phyloP scores from a whole-genome alignment of 108 stramenopile species.

The Pseudonitzschia pungens region DNA sequence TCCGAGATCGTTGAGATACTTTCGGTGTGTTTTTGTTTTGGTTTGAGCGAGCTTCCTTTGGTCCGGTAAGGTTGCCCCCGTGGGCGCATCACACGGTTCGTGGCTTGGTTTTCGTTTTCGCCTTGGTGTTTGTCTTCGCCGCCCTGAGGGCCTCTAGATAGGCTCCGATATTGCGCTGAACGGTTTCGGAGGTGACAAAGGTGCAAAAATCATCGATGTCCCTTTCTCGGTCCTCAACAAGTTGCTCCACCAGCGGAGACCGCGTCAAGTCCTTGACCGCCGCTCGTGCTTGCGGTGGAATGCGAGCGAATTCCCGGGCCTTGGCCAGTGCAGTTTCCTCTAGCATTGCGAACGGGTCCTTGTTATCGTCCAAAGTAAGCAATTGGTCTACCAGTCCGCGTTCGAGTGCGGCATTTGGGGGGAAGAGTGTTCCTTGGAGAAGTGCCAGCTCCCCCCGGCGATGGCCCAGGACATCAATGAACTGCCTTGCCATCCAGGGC shows the following conservation, averaged over 20 bases:
- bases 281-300: constrained; percentile 57
- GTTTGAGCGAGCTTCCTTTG: too few species aligned
- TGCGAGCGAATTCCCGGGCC: constrained; percentile 45
- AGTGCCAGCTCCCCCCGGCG: constrained; percentile 76
- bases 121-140: too few species aligned
- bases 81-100: too few species aligned
- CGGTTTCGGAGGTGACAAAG: constrained; percentile 61
- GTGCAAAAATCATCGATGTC: constrained; percentile 64
- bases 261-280: constrained; percentile 68
- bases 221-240: constrained; percentile 49
- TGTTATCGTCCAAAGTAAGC: constrained; percentile 18
- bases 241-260: constrained; percentile 39
- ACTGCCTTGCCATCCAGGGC: constrained; percentile 26
- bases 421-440: constrained; percentile 64
- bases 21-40: too few species aligned
- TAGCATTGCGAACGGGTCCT: constrained; percentile 15
- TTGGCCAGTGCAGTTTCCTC: constrained; percentile 36
- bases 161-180: constrained; percentile 53
- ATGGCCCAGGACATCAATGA: constrained; percentile 68
- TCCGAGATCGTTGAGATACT: too few species aligned
- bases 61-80: too few species aligned
- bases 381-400: constrained; percentile 79
- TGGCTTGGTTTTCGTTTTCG: too few species aligned
- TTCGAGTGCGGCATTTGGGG: constrained; percentile 55
- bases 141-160: constrained; percentile 47